Percentiles rank a stretch among this genome's conserved stretches.
phyloP scores from a whole-genome alignment of 208 protist genomes.

The Tritrichomonas foetus region DNA sequence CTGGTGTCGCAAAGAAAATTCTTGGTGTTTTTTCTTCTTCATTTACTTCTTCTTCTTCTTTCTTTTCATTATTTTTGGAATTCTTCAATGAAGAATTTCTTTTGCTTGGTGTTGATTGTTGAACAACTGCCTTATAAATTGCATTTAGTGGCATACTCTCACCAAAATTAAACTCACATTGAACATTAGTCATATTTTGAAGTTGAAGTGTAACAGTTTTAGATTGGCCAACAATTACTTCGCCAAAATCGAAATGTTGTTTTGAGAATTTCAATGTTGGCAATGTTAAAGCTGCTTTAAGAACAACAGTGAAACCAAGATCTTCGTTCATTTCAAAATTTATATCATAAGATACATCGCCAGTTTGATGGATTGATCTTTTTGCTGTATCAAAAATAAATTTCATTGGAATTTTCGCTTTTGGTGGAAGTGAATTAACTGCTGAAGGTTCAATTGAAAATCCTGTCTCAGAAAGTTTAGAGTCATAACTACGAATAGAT shows the following conservation, averaged over 20 bases:
- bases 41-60: neutral
- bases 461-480: neutral
- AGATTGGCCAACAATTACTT: conserved; percentile 25
- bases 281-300: neutral
- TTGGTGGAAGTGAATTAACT: neutral
- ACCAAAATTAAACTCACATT: neutral
- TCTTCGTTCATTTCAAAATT: neutral
- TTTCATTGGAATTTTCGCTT: neutral
- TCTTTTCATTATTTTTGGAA: neutral
- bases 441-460: neutral
- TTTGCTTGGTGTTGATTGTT: neutral
- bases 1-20: neutral
- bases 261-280: neutral
- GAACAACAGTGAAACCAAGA: neutral
- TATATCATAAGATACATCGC: neutral
- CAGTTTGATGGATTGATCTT: neutral
- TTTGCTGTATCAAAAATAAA: neutral
- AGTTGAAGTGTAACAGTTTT: conserved; percentile 19
- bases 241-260: neutral
- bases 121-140: neutral
- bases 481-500: neutral
- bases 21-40: neutral
- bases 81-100: no score
- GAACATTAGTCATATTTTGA: neutral
- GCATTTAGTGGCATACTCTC: neutral